Conservation (phyloP, 805 yeast species). For the Lachancea kluyveri region DNA sequence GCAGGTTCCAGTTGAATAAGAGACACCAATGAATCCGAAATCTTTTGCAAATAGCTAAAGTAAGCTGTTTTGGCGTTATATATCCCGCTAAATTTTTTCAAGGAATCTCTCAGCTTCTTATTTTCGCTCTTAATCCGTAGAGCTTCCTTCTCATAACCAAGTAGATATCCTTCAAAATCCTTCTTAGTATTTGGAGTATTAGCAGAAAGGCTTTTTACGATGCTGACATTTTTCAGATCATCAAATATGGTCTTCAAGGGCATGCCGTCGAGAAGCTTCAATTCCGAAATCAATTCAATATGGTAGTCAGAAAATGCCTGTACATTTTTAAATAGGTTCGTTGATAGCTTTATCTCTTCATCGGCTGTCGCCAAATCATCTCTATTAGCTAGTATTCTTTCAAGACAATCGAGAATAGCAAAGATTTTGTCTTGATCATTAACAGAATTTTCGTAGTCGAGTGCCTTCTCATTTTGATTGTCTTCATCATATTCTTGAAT, state of each 20-base stretch:
- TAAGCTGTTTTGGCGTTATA: constrained; percentile 80
- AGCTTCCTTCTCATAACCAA: constrained; percentile 18
- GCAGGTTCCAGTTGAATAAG: constrained; percentile 30
- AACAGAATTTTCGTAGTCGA: constrained; percentile 71
- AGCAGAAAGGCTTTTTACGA: constrained; percentile 11
- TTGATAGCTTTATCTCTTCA: constrained; percentile 19
- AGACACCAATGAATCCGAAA: constrained; percentile 74
- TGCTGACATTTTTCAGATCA: constrained; percentile 26
- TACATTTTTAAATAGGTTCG: constrained; percentile 13
- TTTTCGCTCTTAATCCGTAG: constrained; percentile 19
- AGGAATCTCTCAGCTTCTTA: constrained; percentile 34
- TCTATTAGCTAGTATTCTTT: constrained; percentile 41
- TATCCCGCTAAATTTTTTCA: constrained; percentile 50
- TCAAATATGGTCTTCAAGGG: constrained; percentile 29
- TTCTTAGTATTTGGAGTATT: neutral
- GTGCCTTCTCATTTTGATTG: constrained; percentile 48
- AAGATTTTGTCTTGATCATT: constrained; percentile 69
- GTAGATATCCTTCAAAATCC: constrained; percentile 23
- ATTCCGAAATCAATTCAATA: constrained; percentile 21
- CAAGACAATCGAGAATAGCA: constrained; percentile 49
- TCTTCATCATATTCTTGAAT: constrained; percentile 19
- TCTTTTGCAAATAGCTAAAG: constrained; percentile 75
- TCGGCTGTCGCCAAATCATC: constrained; percentile 22
- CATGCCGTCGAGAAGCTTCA: constrained; percentile 19
- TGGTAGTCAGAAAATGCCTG: constrained; percentile 28